Evolutionary conservation across 2,329 filamentous ascomycete species (phyloP), one percentile per base, ranked within the genome.

Genomic region (Chaetothyriales sp.): DNA sequence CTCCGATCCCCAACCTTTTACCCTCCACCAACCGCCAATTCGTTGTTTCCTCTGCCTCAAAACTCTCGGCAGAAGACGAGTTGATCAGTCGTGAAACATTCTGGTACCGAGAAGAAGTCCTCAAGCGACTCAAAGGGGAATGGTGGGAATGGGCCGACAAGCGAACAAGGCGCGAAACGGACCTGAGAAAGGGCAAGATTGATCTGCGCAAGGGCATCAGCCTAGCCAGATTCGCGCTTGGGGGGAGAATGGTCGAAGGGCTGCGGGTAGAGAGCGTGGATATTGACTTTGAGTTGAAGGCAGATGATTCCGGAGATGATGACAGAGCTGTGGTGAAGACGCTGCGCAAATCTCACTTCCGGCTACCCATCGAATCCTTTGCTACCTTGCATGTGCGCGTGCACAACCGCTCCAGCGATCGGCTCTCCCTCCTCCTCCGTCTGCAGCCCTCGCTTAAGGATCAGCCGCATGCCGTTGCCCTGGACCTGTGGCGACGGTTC

Each of bases 101-200:
- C 65, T 95, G 89, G 89, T 95, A 88, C 66, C 80, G 89, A 15
- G 86, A 94, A 65, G 81, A 80, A 63, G 76, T 95, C 1, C 75
- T 95, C 2, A 82, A 84, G 54, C 73, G 75, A 44, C 69, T 95
- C 8, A 75, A 74, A 22, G 88, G 83, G 0, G 78, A 75, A 0
- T 95, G 89, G 89, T 78, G 73, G 51, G 78, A 82, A 58, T 22
- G 18, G 18, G 33, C 8, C 8, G 25, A 10, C 8, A 15, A 29
- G 18, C 46, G 19, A 9, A 25, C 7, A 1, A 15, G 8, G 10
- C 10, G 33, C 33, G 69, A 71, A 15, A 80, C 79, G 0, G 68
- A 71, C 60, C 70, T 70, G 1, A 76, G 83, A 43, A 69, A 72
- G 46, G 89, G 89, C 2, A 73, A 73, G 1, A 77, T 95, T 49